Base-by-base conservation (phyloP, 305 asterid genomes). In the Fraxinus sp. region DNA sequence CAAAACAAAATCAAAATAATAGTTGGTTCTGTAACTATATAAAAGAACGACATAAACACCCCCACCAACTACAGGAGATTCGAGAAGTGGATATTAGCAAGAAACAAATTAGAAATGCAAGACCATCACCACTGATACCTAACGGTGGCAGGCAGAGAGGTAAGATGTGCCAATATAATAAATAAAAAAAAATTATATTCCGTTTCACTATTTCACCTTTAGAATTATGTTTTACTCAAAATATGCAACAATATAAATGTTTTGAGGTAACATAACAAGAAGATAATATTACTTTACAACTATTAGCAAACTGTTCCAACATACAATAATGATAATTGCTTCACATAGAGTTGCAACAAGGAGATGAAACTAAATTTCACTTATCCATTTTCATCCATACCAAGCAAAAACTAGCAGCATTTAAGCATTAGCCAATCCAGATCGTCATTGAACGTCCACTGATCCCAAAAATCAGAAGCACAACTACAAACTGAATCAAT, bases 1-100 rank as follows among this genome's bases (percentile, higher is more conserved):
- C 78, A 76, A 26, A 79, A 66, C n/a, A 78, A 37, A 30, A 81
- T 71, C 78, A 30, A 76, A 78, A 82, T 30, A 79, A 66, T 35
- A 22, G 35, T 81, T 76, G 59, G 11, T 76, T 80, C 26, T 82
- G 35, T 71, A 36, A 37, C 46, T 70, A 85, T 68, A 76, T 41
- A 39, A 76, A 30, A 79, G 52, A 13, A 36, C 24, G 4, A 59
- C 16, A n/a, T 18, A 55, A 55, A 55, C 66, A 55, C 24, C 66
- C 66, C 55, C 20, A 16, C 18, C 66, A 55, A n/a, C 66, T 55
- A 55, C 62, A 55, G 66, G 66, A 16, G 24, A n/a, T 0, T 52
- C 22, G 2, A 14, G 18, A 36, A 9, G 18, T 20, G 35, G 36
- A 0, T 5, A 78, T 22, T 36, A 36, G 70, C 52, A 24, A 66